Conservation (phyloP, 306 rosid species). For the Fragaria iinumae region DNA sequence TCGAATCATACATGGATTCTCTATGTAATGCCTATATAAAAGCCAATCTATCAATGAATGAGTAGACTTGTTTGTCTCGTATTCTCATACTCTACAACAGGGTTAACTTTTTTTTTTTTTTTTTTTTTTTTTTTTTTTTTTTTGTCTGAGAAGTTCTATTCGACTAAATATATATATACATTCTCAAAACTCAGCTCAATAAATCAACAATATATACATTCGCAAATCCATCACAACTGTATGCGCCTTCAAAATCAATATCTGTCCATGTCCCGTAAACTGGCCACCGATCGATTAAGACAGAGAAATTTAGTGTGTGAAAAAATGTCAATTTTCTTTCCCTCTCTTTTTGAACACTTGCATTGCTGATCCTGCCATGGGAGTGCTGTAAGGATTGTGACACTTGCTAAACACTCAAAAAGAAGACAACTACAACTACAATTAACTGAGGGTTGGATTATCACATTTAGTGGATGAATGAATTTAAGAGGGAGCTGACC, state of each 20-base stretch:
- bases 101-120: too few species aligned
- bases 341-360: background rate
- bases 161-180: too few species aligned
- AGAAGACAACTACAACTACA: background rate
- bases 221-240: background rate
- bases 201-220: background rate
- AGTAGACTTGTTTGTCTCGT: too few species aligned
- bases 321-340: background rate
- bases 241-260: background rate
- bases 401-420: background rate
- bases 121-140: too few species aligned
- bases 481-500: conserved; percentile 11
- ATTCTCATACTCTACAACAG: too few species aligned
- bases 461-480: conserved; percentile 10
- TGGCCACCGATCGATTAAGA: background rate
- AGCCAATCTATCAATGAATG: too few species aligned
- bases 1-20: too few species aligned
- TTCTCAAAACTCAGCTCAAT: background rate
- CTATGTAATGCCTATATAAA: too few species aligned
- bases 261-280: background rate
- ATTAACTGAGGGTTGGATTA: background rate
- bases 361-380: background rate
- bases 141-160: too few species aligned
- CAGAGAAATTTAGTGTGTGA: background rate
- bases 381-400: conserved; percentile 14